These are phyloP conservation scores for Colletotrichum destructivum DNA, from an alignment of 2,329 filamentous ascomycete genomes.

Conservation along the genomic window DNA sequence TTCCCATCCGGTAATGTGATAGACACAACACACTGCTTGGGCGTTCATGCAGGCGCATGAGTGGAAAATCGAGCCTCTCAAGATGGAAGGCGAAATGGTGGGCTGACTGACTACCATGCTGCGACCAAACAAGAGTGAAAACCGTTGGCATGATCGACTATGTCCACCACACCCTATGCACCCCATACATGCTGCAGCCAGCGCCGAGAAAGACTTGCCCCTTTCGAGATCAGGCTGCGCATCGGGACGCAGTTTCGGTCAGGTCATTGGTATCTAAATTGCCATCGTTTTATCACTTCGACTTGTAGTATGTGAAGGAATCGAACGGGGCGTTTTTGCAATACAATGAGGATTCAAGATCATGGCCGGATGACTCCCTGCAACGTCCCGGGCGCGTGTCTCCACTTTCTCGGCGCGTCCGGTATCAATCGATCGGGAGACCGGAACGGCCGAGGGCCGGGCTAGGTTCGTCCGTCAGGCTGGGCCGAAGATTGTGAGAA, in stretches of 20 bases:
- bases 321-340: too few species aligned
- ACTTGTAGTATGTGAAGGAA: too few species aligned
- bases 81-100: background rate
- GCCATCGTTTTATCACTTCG: background rate
- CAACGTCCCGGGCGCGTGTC: background rate
- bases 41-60: background rate
- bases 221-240: background rate
- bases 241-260: background rate
- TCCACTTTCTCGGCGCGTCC: conserved; percentile 2
- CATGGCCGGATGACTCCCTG: background rate
- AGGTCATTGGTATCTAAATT: background rate
- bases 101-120: background rate
- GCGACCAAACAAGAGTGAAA: background rate
- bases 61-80: background rate
- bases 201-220: background rate
- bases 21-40: background rate
- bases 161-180: background rate
- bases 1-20: too few species aligned
- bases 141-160: background rate
- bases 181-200: background rate
- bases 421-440: background rate
- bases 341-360: too few species aligned
- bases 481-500: too few species aligned
- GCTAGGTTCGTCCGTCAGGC: background rate
- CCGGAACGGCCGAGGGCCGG: background rate